Evolutionary conservation across 2,329 filamentous ascomycete species (phyloP).

Genomic region (Botrytis tulipae): DNA sequence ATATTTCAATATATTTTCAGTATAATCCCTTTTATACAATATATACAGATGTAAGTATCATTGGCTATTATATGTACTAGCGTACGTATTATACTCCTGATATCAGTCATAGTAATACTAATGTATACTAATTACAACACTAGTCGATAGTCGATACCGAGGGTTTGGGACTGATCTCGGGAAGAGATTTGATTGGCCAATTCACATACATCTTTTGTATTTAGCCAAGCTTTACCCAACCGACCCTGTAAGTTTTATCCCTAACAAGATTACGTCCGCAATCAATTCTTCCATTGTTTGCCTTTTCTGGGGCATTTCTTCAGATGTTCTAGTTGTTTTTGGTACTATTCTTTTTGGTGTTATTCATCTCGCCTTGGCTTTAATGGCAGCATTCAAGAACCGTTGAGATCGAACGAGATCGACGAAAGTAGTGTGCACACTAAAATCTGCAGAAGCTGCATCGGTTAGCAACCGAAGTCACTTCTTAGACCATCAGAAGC

Average conservation of each 20-base stretch:
- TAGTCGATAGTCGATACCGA: no score
- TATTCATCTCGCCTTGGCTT: neutral
- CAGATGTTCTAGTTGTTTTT: neutral
- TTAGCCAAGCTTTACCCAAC: slow-evolving; percentile 14
- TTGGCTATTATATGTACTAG: no score
- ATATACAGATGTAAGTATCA: no score
- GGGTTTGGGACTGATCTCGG: neutral
- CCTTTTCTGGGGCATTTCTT: neutral
- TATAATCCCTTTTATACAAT: no score
- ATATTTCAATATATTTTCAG: no score
- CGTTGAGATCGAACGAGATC: neutral
- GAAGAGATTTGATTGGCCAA: neutral
- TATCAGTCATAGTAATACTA: no score
- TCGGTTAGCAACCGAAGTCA: neutral
- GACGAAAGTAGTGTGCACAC: neutral
- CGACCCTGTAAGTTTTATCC: slow-evolving; percentile 2
- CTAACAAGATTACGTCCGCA: neutral
- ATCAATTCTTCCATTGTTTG: neutral
- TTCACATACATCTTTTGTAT: neutral
- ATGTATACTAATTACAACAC: no score
- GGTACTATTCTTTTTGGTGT: neutral
- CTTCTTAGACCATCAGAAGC: neutral
- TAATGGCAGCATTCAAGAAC: neutral
- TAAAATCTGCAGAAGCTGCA: neutral
- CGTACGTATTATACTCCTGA: no score